Evolutionary conservation across 2,329 filamentous ascomycete species (phyloP), one percentile per base, ranked within the genome.

Genomic region (Ceratocystis cubensis): DNA sequence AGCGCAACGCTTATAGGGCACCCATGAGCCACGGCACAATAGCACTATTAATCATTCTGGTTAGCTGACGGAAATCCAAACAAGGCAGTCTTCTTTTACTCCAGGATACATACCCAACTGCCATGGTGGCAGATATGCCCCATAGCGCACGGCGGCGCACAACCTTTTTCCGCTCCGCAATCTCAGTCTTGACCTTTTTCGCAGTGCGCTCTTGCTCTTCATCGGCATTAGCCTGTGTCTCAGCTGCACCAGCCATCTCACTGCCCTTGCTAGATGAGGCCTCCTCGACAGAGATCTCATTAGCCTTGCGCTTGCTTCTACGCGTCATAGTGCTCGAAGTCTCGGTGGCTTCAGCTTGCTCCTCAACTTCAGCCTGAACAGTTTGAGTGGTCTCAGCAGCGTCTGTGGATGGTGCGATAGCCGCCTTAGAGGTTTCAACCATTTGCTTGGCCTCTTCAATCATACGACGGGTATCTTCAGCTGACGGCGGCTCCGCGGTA

Each of bases 371-470:
- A 1, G 72, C 69, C 8, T 75, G 75, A 10, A 73, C 74, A 20
- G 33, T 37, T 20, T 63, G 20, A 2, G 59, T 33, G 6, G 44
- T 5, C 13, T n/a, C 46, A 6, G 77, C 73, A 5, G 73, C 73
- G 64, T 76, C 72, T 73, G 79, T 69, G 7, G 62, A n/a, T 25
- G 64, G 63, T 25, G 48, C 33, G 1, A 76, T 77, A 28, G 76
- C 73, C 33, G 74, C 74, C 69, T 82, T 78, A 69, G 82, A 82
- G 68, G 86, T 85, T 69, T 88, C 83, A 4, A 96, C 92, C 89
- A 96, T 96, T 71, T 87, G 84, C 77, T 88, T 91, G 41, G 94
- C 94, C 72, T 90, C 86, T 33, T 86, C 86, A 68, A 97, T 87
- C 88, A 96, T 91, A 66, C 86, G 83, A 67, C 88, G 82, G 1